Evolutionary conservation across 768 basidiomycete species (phyloP), one percentile per base, ranked within the genome.

Genomic region (Holtermannia corniformis): DNA sequence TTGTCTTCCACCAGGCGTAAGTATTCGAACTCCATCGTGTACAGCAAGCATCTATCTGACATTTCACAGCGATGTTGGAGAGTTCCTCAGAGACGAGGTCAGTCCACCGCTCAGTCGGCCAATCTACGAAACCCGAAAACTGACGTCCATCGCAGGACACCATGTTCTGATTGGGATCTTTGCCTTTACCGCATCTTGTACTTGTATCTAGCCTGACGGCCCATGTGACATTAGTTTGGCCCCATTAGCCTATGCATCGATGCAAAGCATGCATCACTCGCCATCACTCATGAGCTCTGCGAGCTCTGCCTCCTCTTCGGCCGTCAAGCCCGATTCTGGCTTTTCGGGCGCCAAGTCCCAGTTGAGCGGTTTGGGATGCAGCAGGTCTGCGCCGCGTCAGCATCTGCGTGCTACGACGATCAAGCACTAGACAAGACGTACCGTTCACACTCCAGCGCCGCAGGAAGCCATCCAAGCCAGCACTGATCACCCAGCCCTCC

Each of bases 1-100:
- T 99, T 46, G 95, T 96, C 2, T 99, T 97, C 75, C 95, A 97
- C 69, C 95, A 99, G 76, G 86, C 95, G 88, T 92, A 69, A 51
- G 84, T 65, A 23, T 3, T 47, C 20, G 60, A 19, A 70, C 22
- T 47, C 44, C 19, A 16, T 20, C 43, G 20, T 23, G 14, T 4
- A 4, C 41, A 4, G 27, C 4, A 11, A 28, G 26, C 40, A 42
- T 44, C 25, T 49, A 28, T 26, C 24, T 49, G 41, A 49, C 46
- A 41, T 65, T 56, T 50, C 25, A 43, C 65, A 95, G 90, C 45
- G 95, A 99, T 73, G 88, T 97, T 21, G 95, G 95, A 52, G 95
- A 99, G 77, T 99, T 97, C 71, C 76, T 99, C 25, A 83, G 95
- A 63, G 95, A 99, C 68, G 95, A 96, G 78, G 92, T n/a, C n/a